Evolutionary conservation across 345 rosid species (phyloP).

Genomic region (Camelina neglecta): DNA sequence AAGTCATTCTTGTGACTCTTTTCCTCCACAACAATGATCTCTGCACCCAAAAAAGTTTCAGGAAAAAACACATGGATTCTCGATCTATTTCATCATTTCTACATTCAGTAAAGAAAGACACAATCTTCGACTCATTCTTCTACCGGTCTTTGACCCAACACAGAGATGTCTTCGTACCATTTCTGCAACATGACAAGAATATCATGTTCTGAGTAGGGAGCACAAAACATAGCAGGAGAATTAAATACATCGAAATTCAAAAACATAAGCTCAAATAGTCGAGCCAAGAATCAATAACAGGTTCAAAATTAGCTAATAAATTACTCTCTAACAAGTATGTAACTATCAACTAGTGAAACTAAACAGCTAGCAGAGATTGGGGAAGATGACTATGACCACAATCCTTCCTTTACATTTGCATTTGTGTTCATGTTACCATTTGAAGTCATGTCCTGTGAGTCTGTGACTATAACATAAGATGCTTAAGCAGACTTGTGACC

Average conservation of each 20-base stretch:
- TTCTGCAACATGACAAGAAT: slow-evolving; percentile 51
- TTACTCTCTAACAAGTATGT: too few relatives aligned
- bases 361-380: too few relatives aligned
- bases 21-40: slow-evolving; percentile 39
- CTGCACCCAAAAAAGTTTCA: slow-evolving; percentile 5
- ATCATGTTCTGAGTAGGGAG: slow-evolving; percentile 21
- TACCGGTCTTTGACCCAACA: slow-evolving; percentile 85
- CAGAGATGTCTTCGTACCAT: slow-evolving; percentile 85
- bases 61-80: background rate
- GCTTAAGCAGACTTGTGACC: too few relatives aligned
- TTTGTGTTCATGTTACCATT: background rate
- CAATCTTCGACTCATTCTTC: slow-evolving; percentile 55
- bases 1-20: slow-evolving; percentile 31
- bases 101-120: background rate
- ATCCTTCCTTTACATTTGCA: background rate
- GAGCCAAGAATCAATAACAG: too few relatives aligned
- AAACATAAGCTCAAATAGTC: background rate
- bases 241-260: background rate
- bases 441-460: too few relatives aligned
- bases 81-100: background rate
- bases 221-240: background rate
- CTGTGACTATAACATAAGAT: too few relatives aligned
- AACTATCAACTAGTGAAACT: too few relatives aligned
- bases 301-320: too few relatives aligned
- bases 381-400: background rate